Evolutionary conservation across 2,329 filamentous ascomycete genomes (phyloP).

Genomic region (Cercospora berteroae): DNA sequence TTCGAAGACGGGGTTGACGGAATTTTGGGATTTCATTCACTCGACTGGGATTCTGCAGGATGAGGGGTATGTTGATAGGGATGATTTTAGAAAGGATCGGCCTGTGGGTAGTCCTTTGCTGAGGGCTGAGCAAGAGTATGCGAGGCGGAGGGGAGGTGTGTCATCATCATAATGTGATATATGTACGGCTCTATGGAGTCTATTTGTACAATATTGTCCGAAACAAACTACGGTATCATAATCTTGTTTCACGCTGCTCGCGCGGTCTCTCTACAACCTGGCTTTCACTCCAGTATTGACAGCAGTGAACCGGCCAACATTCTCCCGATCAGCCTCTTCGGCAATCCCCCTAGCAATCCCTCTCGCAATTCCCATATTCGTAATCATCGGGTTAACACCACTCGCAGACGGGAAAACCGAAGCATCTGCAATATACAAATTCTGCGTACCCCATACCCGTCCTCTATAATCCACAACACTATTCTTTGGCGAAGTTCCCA

Average conservation of each 20-base stretch:
- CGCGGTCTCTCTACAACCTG: neutral
- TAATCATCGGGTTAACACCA: constrained; percentile 81
- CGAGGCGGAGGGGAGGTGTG: neutral
- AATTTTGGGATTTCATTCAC: constrained; percentile 24
- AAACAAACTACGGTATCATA: neutral
- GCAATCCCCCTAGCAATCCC: constrained; percentile 60
- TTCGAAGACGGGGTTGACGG: constrained; percentile 4
- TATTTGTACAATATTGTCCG: neutral
- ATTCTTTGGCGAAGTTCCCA: constrained; percentile 54
- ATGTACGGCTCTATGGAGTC: neutral
- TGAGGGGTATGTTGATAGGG: neutral
- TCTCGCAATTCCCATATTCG: constrained; percentile 68
- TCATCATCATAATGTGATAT: neutral
- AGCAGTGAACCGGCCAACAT: constrained; percentile 5
- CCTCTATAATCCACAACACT: constrained; percentile 47
- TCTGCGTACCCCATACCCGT: constrained; percentile 62
- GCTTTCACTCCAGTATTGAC: constrained; percentile 7
- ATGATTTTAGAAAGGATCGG: neutral
- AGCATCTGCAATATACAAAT: constrained; percentile 69
- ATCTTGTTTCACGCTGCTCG: neutral
- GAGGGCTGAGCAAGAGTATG: constrained; percentile 6
- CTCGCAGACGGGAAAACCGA: constrained; percentile 74
- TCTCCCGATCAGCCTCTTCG: constrained; percentile 12
- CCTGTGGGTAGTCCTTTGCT: constrained; percentile 3
- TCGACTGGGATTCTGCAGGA: constrained; percentile 17